A percentile compares a stretch with the other conserved stretches of the same genome.
Conservation (phyloP, 2,329 filamentous ascomycete species). For the Hirsutella rhossiliensis region DNA sequence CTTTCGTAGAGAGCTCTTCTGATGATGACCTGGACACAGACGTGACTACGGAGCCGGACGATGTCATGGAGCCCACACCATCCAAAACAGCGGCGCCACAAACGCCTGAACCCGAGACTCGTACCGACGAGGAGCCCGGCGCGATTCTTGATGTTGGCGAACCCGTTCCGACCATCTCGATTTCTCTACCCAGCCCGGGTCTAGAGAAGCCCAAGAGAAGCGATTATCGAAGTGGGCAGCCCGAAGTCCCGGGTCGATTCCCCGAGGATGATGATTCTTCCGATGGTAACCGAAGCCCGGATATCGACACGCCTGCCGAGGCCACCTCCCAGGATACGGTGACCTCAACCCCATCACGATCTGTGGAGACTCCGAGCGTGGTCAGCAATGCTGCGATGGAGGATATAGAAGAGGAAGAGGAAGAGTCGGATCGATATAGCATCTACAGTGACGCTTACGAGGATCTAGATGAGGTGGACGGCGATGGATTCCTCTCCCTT, state of each 20-base stretch:
- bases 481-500: conserved; percentile 58
- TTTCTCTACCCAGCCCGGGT: conserved; percentile 31
- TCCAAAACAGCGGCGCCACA: background rate
- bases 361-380: conserved; percentile 8
- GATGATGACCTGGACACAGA: conserved; percentile 17
- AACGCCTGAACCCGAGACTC: background rate
- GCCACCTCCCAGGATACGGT: background rate
- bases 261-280: conserved; percentile 25
- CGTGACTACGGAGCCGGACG: conserved; percentile 4
- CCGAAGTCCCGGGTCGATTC: conserved; percentile 47
- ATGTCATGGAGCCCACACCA: background rate
- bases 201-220: conserved; percentile 5
- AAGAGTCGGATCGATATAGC: conserved; percentile 38
- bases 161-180: conserved; percentile 29
- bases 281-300: conserved; percentile 1
- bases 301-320: background rate
- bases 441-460: conserved; percentile 71
- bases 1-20: conserved; percentile 28
- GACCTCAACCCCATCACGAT: conserved; percentile 4
- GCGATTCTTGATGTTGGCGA: background rate
- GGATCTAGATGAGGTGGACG: conserved; percentile 52
- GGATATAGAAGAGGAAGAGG: conserved; percentile 25
- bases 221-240: background rate
- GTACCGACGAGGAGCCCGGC: background rate
- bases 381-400: conserved; percentile 15